Conservation (phyloP, 2,329 filamentous ascomycete genomes). For the Aspergillus tanneri region DNA sequence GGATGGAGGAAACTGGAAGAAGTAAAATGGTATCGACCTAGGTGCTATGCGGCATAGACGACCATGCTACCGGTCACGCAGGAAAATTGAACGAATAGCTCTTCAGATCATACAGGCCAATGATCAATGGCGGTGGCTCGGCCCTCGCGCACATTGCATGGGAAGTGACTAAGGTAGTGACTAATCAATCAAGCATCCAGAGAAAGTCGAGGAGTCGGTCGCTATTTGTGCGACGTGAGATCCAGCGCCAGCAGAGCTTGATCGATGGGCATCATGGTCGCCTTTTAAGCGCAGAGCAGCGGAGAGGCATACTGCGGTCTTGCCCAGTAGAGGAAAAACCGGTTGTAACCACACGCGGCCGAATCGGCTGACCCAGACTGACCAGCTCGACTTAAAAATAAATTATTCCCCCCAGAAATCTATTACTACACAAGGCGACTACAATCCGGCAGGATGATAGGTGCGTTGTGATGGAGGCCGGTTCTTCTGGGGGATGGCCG, state of each 20-base stretch:
- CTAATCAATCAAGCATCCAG: background rate
- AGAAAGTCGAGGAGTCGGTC: background rate
- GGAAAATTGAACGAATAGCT: background rate
- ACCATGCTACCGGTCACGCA: conserved; percentile 1
- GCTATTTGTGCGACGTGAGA: background rate
- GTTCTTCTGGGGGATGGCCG: background rate
- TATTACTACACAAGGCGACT: conserved; percentile 1
- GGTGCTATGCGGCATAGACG: background rate
- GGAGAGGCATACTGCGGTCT: background rate
- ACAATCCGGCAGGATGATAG: background rate
- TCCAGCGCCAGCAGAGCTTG: background rate
- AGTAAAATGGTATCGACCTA: no score
- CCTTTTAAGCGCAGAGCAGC: background rate
- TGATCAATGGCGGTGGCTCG: conserved; percentile 6
- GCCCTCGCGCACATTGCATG: conserved; percentile 7
- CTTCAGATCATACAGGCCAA: no score
- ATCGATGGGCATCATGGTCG: background rate
- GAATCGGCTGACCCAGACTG: conserved; percentile 18
- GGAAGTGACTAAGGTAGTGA: no score
- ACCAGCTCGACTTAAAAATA: background rate
- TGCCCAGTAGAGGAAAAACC: conserved; percentile 10
- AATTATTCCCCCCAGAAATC: background rate
- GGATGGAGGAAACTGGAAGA: background rate
- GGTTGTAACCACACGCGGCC: conserved; percentile 18
- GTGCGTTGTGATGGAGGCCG: background rate